Evolutionary conservation across 495 filamentous ascomycete genomes (phyloP), one percentile per base, ranked within the genome.

Genomic region (Tetracladium marchalianum): DNA sequence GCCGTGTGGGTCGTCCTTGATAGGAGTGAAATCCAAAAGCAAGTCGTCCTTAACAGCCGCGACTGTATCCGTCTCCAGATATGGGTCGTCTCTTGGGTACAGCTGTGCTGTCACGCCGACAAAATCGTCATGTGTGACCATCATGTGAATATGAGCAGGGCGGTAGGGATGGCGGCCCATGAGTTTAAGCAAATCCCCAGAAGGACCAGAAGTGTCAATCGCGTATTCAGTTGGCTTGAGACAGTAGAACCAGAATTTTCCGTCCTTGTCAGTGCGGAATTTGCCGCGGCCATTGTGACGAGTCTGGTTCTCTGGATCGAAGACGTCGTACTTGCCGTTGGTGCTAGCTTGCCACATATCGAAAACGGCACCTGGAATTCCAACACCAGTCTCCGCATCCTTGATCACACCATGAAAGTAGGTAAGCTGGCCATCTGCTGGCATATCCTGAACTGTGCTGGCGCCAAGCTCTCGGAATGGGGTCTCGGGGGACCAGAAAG

Each of bases 261-360:
- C 85, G 46, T 89, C 74, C 59, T 75, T 77, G 67, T 89, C 77
- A 52, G 78, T 74, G 52, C 72, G 72, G 75, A 87, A 89, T 69
- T 88, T 88, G 63, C 85, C 85, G 43, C 85, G 77, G 16, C 89
- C 74, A 71, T 90, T 90, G 76, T 87, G 87, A 63, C 78, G 75
- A 43, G 67, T 64, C 73, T 90, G 84, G 68, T 75, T 72, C 31
- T 78, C 71, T 19, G 83, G 83, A 64, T 89, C 85, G 68, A 87
- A 82, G 78, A 85, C 85, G 62, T 90, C 85, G 75, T 90, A 90
- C 61, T 82, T 80, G 60, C 84, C 85, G 71, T 89, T 90, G 65
- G 83, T 70, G 13, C 76, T 81, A 32, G 85, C 83, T 60, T 90
- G 84, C 85, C 85, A 90, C 73, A 89, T 84, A 61, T 90, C 85